These are phyloP conservation scores for Fusarium tricinctum DNA, from an alignment of 2,329 filamentous ascomycete genomes.

Conservation along the genomic window DNA sequence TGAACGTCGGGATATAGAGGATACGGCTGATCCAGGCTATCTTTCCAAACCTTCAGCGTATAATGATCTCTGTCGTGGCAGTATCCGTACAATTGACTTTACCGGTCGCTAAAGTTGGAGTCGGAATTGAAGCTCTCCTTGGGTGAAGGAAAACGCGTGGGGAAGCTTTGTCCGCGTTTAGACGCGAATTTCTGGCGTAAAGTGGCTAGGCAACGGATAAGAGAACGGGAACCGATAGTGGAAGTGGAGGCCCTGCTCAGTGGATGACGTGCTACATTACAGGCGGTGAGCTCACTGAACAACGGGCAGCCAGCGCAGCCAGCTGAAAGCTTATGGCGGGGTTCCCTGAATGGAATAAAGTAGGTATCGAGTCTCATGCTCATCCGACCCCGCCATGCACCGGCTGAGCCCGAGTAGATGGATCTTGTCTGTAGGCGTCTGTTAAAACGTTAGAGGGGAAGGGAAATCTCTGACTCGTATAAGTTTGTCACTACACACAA, in stretches of 20 bases:
- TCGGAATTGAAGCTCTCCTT: neutral
- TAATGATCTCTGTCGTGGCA: constrained; percentile 2
- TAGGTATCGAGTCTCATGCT: constrained; percentile 6
- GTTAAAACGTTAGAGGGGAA: constrained; percentile 10
- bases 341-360: constrained; percentile 22
- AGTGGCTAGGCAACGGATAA: constrained; percentile 45
- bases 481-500: constrained; percentile 12
- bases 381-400: constrained; percentile 45
- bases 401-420: constrained; percentile 12
- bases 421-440: neutral
- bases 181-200: constrained; percentile 48
- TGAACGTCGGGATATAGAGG: neutral
- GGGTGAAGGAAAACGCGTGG: constrained; percentile 39
- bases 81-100: constrained; percentile 14
- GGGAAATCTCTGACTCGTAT: constrained; percentile 33
- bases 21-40: neutral
- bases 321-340: constrained; percentile 24
- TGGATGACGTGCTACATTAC: constrained; percentile 41
- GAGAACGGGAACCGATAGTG: constrained; percentile 7
- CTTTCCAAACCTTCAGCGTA: neutral
- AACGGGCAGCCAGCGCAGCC: too few species aligned
- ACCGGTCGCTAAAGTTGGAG: constrained; percentile 6
- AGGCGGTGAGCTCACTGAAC: constrained; percentile 31
- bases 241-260: constrained; percentile 4
- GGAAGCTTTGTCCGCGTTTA: constrained; percentile 37